phyloP scores from a whole-genome alignment of 1,139 yeast genomes.

The Geotrichum candidum region DNA sequence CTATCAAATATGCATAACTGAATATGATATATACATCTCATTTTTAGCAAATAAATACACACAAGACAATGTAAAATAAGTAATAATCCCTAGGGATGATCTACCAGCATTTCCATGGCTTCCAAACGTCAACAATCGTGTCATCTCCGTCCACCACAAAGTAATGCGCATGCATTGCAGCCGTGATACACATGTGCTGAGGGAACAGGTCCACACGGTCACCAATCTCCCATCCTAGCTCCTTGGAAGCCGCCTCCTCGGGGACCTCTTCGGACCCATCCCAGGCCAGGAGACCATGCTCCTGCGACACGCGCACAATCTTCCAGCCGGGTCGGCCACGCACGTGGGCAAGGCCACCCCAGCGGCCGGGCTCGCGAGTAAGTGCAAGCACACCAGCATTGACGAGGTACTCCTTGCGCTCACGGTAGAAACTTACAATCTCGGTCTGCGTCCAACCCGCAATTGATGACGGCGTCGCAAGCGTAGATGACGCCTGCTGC shows the following conservation, averaged over 20 bases:
- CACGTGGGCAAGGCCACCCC: constrained; percentile 43
- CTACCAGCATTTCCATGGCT: constrained; percentile 60
- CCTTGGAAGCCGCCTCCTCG: constrained; percentile 44
- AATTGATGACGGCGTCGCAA: constrained; percentile 45
- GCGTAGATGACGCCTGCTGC: constrained; percentile 67
- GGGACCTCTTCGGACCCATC: constrained; percentile 30
- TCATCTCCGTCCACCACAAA: constrained; percentile 48
- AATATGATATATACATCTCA: too few species aligned
- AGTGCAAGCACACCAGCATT: constrained; percentile 71
- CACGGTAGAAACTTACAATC: constrained; percentile 54
- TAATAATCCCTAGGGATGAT: not conserved
- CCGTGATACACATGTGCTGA: constrained; percentile 72
- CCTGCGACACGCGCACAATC: constrained; percentile 50
- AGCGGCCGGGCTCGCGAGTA: constrained; percentile 54
- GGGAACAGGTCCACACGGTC: constrained; percentile 54
- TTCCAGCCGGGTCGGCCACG: constrained; percentile 44
- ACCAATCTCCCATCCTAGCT: constrained; percentile 36
- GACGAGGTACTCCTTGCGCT: constrained; percentile 56
- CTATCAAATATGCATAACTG: too few species aligned
- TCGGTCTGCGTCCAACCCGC: constrained; percentile 59
- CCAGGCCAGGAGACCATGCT: constrained; percentile 47
- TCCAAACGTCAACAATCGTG: constrained; percentile 60
- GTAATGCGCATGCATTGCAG: constrained; percentile 57
- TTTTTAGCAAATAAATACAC: not conserved
- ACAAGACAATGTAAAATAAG: not conserved